phyloP scores from a whole-genome alignment of 73 alveolate species.

The Paramecium bursaria region DNA sequence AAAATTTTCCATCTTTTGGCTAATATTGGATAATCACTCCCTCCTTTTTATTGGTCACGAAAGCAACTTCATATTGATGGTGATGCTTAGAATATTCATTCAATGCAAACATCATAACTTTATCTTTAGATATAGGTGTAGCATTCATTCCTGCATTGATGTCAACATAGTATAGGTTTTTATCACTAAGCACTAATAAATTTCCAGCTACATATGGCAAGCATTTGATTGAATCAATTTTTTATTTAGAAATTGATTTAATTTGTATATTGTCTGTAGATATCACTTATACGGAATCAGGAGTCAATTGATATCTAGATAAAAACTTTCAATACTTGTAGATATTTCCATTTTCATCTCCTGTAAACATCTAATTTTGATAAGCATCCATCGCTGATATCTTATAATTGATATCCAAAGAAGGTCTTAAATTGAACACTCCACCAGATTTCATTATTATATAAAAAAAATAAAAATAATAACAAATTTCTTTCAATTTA shows the following conservation, averaged over 20 bases:
- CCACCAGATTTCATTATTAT: constrained; percentile 36
- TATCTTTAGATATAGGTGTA: constrained; percentile 16
- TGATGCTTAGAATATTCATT: constrained; percentile 38
- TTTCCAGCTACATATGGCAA: constrained; percentile 25
- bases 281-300: constrained; percentile 21
- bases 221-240: constrained; percentile 33
- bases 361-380: constrained; percentile 15
- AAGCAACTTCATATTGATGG: constrained; percentile 12
- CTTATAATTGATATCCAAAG: constrained; percentile 18
- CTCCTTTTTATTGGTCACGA: constrained; percentile 52
- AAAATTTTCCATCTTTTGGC: constrained; percentile 14
- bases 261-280: neutral
- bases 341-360: constrained; percentile 55
- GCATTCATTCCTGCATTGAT: no score
- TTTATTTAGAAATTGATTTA: constrained; percentile 17
- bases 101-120: constrained; percentile 29
- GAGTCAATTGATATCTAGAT: constrained; percentile 19
- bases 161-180: constrained; percentile 9
- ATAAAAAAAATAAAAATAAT: no score
- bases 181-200: constrained; percentile 35
- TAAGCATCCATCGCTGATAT: constrained; percentile 58
- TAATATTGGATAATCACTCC: constrained; percentile 15
- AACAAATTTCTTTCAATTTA: no score
- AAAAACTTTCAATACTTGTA: neutral
- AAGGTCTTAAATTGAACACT: constrained; percentile 25